These are phyloP conservation scores for Microstegium vimineum DNA, from an alignment of 176 grass and related monocot genomes.

Conservation along the genomic window DNA sequence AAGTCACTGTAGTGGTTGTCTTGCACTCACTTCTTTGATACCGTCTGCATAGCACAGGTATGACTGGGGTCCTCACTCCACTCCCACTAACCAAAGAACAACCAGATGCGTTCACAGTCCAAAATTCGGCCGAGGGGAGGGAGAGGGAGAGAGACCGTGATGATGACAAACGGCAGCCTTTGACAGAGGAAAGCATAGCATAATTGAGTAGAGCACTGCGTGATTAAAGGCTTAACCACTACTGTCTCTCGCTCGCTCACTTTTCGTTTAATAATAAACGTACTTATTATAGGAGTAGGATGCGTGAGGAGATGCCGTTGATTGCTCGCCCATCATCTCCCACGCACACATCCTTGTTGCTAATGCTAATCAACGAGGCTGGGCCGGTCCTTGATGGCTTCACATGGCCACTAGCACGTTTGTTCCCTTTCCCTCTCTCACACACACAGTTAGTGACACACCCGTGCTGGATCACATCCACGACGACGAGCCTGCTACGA, in stretches of 20 bases:
- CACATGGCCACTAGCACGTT: too few species aligned
- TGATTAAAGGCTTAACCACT: constrained; percentile 2
- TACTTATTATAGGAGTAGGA: background rate
- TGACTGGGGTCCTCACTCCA: too few species aligned
- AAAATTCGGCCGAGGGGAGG: background rate
- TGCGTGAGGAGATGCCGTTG: constrained; percentile 8
- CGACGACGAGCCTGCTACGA: background rate
- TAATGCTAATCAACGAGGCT: too few species aligned
- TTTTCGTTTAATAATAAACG: background rate
- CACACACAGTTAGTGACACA: too few species aligned
- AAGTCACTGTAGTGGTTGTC: too few species aligned
- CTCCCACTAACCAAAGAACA: background rate
- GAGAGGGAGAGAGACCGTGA: background rate
- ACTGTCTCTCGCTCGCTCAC: background rate
- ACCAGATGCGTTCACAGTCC: background rate
- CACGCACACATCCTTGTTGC: background rate
- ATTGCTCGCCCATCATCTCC: constrained; percentile 25
- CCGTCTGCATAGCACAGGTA: too few species aligned
- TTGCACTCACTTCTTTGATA: too few species aligned
- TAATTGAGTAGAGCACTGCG: background rate
- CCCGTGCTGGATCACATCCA: background rate
- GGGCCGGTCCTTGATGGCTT: too few species aligned
- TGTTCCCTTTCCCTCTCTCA: too few species aligned
- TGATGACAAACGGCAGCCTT: background rate
- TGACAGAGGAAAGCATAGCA: background rate